phyloP scores from a whole-genome alignment of 2,329 filamentous ascomycete species.

The Lizonia empirigonia region DNA sequence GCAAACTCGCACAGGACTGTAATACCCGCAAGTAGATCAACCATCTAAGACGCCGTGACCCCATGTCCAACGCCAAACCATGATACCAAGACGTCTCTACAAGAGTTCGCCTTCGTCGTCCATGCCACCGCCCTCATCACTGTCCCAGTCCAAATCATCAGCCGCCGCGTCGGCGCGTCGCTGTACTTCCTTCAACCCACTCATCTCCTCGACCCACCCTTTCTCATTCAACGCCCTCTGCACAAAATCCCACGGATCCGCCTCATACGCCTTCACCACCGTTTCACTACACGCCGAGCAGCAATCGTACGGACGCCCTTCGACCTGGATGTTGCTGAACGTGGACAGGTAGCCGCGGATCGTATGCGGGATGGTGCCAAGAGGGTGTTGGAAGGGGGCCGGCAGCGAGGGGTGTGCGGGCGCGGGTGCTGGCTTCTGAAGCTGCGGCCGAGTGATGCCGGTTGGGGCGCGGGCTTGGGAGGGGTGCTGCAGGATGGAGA shows the following conservation, averaged over 20 bases:
- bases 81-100: background rate
- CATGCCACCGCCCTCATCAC: constrained; percentile 53
- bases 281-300: constrained; percentile 80
- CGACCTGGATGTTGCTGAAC: constrained; percentile 75
- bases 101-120: constrained; percentile 60
- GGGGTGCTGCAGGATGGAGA: constrained; percentile 78
- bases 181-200: constrained; percentile 72
- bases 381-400: constrained; percentile 61
- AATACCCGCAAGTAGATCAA: too few relatives aligned
- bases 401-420: constrained; percentile 38
- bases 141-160: constrained; percentile 64
- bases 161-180: constrained; percentile 54
- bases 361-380: constrained; percentile 76
- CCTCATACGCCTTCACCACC: constrained; percentile 70
- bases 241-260: constrained; percentile 76
- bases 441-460: too few relatives aligned
- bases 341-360: constrained; percentile 77
- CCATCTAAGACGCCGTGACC: too few relatives aligned
- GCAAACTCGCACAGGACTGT: too few relatives aligned
- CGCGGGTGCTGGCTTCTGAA: constrained; percentile 4
- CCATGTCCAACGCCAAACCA: background rate
- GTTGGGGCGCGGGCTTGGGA: constrained; percentile 47
- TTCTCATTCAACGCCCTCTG: constrained; percentile 74
- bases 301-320: constrained; percentile 75
- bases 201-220: constrained; percentile 79